phyloP scores from a whole-genome alignment of 164 flowering plant genomes.

The Vitis rupestris region DNA sequence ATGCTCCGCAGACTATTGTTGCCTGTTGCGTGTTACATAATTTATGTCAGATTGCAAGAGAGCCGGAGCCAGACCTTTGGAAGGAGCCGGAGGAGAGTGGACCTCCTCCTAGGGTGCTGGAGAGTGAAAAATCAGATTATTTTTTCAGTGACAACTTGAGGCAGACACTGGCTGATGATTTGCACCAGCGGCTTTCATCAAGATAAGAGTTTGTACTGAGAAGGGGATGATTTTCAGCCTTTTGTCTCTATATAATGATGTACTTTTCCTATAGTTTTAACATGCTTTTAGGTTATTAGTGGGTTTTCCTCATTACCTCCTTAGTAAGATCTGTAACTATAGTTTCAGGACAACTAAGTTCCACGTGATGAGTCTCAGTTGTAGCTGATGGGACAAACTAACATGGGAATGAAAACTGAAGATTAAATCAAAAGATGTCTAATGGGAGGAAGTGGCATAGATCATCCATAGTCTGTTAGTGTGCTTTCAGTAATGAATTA shows the following conservation, averaged over 20 bases:
- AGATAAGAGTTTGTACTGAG: conserved; percentile 30
- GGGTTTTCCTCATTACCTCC: neutral
- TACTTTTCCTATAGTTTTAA: neutral
- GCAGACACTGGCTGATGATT: conserved; percentile 85
- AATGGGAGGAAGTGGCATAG: neutral
- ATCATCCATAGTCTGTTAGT: too few species aligned
- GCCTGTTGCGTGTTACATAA: conserved; percentile 97
- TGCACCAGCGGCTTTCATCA: conserved; percentile 58
- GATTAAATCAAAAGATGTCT: neutral
- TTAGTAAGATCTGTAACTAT: neutral
- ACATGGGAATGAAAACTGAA: neutral
- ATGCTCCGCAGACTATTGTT: conserved; percentile 90
- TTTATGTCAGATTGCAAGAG: conserved; percentile 90
- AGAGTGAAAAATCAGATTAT: conserved; percentile 70
- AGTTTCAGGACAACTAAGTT: neutral
- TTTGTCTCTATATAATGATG: neutral
- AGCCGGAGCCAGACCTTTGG: conserved; percentile 81
- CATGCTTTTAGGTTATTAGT: neutral
- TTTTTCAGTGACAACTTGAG: conserved; percentile 76
- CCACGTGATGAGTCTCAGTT: neutral
- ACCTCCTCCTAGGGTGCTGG: conserved; percentile 54
- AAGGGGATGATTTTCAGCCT: neutral
- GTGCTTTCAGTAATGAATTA: too few species aligned
- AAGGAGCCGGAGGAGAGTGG: conserved; percentile 81
- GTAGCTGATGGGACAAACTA: neutral